Base-by-base conservation (phyloP, 306 rosid species). In the Cicer yamashitae region DNA sequence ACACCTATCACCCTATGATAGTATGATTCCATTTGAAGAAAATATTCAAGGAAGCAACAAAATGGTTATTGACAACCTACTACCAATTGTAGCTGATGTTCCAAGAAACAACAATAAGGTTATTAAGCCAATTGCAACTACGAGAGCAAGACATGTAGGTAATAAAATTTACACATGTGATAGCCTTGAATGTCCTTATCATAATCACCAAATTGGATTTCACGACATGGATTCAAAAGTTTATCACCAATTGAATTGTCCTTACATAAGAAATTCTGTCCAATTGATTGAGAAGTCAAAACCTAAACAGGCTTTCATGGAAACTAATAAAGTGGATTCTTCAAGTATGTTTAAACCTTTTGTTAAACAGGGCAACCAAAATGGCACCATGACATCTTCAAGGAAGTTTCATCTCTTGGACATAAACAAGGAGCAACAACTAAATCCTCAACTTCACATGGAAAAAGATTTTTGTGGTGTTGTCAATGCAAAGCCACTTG, bases 271-370 rank as follows among this genome's bases (percentile, higher is more conserved):
- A 8, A 34, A 22, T 2, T 17, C 47, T 46, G 4, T 11, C 5
- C n/a, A 8, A 30, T 20, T 10, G 22, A 45, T 8, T 25, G 79
- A 77, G 37, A 81, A 64, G 54, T 37, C 37, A 14, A 12, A 12
- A 57, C 13, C 6, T 14, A 57, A 43, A 30, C 37, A 30, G 5
- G 37, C 6, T 30, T 30, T 30, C 37, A 30, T 30, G 5, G 37
- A 30, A 30, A 30, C 37, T 30, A 30, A 30, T 30, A 30, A 30
- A 30, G 37, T 30, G 37, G 37, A 30, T 30, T 30, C 37, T 30
- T 30, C 37, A 30, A 30, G 37, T 30, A 30, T 30, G 37, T 30
- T 1, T 34, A 22, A 17, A 12, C 8, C 53, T 43, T 30, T 30
- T 30, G 37, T 30, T 30, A 30, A 30, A 30, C 37, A 30, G 37